phyloP scores from a whole-genome alignment of 345 rosid genomes.

The Eucalyptus pauciflora region DNA sequence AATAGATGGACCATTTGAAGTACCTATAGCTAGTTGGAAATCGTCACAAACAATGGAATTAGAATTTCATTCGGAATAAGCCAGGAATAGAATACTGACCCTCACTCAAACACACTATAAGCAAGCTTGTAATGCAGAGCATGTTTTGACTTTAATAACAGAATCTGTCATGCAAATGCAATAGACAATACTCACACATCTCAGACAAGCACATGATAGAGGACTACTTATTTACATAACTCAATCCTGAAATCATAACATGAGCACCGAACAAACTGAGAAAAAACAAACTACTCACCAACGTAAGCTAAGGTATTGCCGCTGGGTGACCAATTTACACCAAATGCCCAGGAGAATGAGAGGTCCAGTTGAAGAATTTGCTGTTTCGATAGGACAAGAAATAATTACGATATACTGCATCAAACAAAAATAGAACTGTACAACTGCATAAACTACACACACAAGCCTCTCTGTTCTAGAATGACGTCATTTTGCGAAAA shows the following conservation, averaged over 20 bases:
- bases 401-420: not conserved
- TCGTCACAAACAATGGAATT: not conserved
- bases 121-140: not conserved
- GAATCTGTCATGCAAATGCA: not conserved
- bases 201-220: not conserved
- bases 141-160: not conserved
- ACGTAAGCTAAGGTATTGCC: slow-evolving; percentile 95
- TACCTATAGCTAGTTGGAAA: not conserved
- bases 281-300: slow-evolving; percentile 51
- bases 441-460: not conserved
- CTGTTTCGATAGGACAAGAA: slow-evolving; percentile 28
- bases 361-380: slow-evolving; percentile 99
- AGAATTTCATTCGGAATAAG: not conserved
- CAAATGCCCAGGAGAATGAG: slow-evolving; percentile 98
- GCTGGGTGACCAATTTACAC: slow-evolving; percentile 98
- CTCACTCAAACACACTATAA: not conserved
- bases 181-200: not conserved
- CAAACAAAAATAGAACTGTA: not conserved
- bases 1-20: not conserved
- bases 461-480: not conserved
- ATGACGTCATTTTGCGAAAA: not conserved
- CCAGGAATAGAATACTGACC: not conserved
- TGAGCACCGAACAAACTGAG: not conserved
- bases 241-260: not conserved
- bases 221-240: not conserved